phyloP scores from a whole-genome alignment of 768 basidiomycete species.

The Pisolithus microcarpus region DNA sequence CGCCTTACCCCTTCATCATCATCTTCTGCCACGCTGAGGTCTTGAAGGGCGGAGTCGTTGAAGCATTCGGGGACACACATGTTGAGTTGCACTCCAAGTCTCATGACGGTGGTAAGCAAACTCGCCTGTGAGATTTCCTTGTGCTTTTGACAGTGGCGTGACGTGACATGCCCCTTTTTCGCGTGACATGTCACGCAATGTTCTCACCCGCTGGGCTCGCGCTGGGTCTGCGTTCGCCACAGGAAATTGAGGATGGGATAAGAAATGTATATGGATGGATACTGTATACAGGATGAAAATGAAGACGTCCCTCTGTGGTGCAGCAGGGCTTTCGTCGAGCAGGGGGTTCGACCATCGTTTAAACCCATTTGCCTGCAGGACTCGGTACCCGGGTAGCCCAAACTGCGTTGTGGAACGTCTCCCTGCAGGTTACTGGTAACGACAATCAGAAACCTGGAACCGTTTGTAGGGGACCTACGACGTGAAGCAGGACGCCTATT shows the following conservation, averaged over 20 bases:
- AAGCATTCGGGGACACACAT: slow-evolving; percentile 5
- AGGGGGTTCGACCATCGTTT: too few relatives aligned
- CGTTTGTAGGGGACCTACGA: too few relatives aligned
- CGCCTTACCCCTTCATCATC: neutral
- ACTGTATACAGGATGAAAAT: neutral
- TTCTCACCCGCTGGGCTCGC: neutral
- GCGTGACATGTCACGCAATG: neutral
- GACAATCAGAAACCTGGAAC: too few relatives aligned
- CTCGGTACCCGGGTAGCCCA: too few relatives aligned
- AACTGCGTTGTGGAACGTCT: too few relatives aligned
- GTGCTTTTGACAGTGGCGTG: neutral
- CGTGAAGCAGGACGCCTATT: too few relatives aligned
- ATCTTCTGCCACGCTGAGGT: slow-evolving; percentile 7
- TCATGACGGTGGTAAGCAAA: slow-evolving; percentile 8
- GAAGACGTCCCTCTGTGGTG: too few relatives aligned
- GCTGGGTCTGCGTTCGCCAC: neutral
- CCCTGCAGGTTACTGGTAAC: too few relatives aligned
- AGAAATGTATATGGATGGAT: neutral
- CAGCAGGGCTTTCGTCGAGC: too few relatives aligned
- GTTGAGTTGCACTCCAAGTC: slow-evolving; percentile 5
- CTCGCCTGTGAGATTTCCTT: slow-evolving; percentile 6
- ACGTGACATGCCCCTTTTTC: slow-evolving; percentile 8
- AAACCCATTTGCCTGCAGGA: too few relatives aligned
- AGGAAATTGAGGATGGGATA: neutral
- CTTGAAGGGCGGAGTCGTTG: slow-evolving; percentile 2